Evolutionary conservation across 768 basidiomycete species (phyloP), one percentile per base, ranked within the genome.

Genomic region (Hemileccinum rubropunctum): DNA sequence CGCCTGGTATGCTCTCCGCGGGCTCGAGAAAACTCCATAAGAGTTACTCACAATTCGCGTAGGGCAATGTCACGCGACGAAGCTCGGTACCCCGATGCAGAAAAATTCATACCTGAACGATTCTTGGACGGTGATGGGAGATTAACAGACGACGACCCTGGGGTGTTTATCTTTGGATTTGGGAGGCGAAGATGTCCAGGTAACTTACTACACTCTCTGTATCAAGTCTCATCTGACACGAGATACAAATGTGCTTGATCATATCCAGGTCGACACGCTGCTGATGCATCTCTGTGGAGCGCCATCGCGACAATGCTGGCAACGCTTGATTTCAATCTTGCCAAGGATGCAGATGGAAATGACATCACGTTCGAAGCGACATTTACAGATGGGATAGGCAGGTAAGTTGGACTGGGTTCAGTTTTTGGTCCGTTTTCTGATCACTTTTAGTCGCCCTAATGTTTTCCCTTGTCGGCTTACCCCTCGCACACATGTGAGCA

Each of bases 61-160:
- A 60, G 47, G 51, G 46, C 15, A n/a, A 56, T 59, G 35, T 23
- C 48, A 3, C 46, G 45, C 21, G 54, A 60, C n/a, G 52, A 56
- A 39, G 20, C 34, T 20, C 52, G 45, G 10, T 56, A 56, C 27
- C 57, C 47, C 10, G 32, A 53, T 18, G 39, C 47, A 17, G 40
- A 45, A 4, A n/a, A 41, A 17, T 60, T 58, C 33, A 39, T 50
- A 7, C 48, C 59, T 9, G 57, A 53, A 35, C 26, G 54, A 32
- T 58, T 58, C 28, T 33, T 60, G 13, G 34, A 50, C 35, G n/a
- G 23, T 1, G 17, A 52, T 7, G 56, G 53, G 6, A 18, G 4
- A 5, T 15, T 59, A 15, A 59, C 36, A 8, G 44, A 43, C n/a
- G 53, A 58, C 17, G 43, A 57, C 34, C 56, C 48, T 2, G 12